Base-by-base conservation (phyloP, 1,284 basidiomycete species). In the Hypsizygus ulmarius region DNA sequence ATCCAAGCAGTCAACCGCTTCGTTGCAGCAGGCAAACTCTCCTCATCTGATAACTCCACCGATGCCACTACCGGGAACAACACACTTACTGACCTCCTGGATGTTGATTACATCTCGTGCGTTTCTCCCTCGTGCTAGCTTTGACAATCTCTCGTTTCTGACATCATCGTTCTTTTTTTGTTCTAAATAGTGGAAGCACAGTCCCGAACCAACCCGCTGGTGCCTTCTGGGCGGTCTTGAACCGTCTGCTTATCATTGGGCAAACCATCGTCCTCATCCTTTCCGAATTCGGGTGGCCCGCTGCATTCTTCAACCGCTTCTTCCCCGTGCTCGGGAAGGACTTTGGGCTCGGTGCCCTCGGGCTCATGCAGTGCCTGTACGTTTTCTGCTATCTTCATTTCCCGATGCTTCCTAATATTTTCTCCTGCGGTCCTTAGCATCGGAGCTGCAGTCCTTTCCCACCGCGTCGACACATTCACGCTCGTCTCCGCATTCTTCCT, bases 141-240 rank as follows among this genome's bases (percentile, higher is more conserved):
- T 49, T 47, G 37, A 50, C n/a, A n/a, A n/a, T n/a, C n/a, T n/a
- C n/a, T n/a, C n/a, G n/a, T n/a, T n/a, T n/a, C n/a, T n/a, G n/a
- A n/a, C n/a, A n/a, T n/a, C n/a, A n/a, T n/a, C n/a, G n/a, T 44
- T 39, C 35, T 39, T 39, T 51, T 54, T 48, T 55, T 32, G 19
- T 42, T 25, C 33, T 30, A 43, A 48, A 25, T 56, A 90, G 86
- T 55, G 75, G 77, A 51, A 88, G 86, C 64, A 88, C 89, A 1
- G 88, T 94, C 14, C 92, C 92, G n/a, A 88, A 91, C 63, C 92
- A 95, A 63, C 75, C 89, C 18, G 91, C 88, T 8, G 92, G 93
- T 37, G 78, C 82, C 25, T 94, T 95, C 71, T 94, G 90, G 87
- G 87, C 90, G 11, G 82, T 94, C 48, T 71, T 94, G 49, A 89